Base-by-base conservation (phyloP, 2,329 filamentous ascomycete genomes). In the Hymenoscyphus fructigenus region DNA sequence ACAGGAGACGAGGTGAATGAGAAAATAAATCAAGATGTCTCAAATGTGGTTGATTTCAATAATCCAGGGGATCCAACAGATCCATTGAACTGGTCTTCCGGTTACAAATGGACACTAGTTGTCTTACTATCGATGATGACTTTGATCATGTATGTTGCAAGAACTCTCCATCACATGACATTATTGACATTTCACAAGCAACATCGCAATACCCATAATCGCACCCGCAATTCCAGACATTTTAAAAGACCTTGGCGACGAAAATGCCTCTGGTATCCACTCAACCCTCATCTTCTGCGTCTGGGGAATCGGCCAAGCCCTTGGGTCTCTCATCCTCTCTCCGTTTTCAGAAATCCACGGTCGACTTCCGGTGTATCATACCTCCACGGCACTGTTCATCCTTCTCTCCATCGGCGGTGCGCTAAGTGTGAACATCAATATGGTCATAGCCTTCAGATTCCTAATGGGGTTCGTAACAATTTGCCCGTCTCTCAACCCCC, bases 301-400 rank as follows among this genome's bases (percentile, higher is more conserved):
- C 17, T 80, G 77, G 2, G 80, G 81, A 14, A 70, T 81, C 7
- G 79, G 79, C 5, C 81, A 78, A 65, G 79, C 79, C n/a, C 78
- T 78, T 17, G 79, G 79, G 0, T 79, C 79, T 5, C 26, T 69
- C n/a, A 57, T 90, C 2, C 90, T 88, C 85, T 88, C 87, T 2
- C 87, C 87, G 0, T 74, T 81, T 6, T 81, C 81, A 0, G 82
- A 84, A 63, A 70, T 83, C 0, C 83, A 80, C 60, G 82, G 82
- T 0, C 70, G 82, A 0, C 68, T 75, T 57, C 65, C 65, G 0
- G 70, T 83, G 12, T 67, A 81, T 2, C 79, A 81, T 55, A 61
- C 67, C 0, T 78, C 78, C 1, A 84, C 81, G 61, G 38, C 81
- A 0, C 81, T 82, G 74, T 86, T 84, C 66, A 71, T 85, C 0